Percentiles rank a stretch among this genome's conserved stretches.
Conservation (phyloP, 768 basidiomycete genomes). For the Tricholomella constricta region DNA sequence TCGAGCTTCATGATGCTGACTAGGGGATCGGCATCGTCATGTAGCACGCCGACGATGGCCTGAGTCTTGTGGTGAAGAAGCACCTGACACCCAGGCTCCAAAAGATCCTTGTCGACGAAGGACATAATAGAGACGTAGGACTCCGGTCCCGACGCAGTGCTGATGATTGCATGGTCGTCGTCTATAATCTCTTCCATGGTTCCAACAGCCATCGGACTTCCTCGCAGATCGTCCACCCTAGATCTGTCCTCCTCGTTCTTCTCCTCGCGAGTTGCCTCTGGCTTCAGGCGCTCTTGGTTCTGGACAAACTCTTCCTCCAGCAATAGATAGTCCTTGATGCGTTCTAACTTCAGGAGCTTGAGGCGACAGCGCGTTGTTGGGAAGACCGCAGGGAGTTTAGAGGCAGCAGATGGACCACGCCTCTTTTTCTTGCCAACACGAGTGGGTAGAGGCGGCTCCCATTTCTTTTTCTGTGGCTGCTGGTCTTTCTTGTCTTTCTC, state of each 20-base stretch:
- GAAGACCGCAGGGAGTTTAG: conserved; percentile 89
- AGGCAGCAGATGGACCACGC: conserved; percentile 88
- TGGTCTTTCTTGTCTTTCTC: conserved; percentile 54
- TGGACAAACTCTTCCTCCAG: conserved; percentile 94
- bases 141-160: conserved; percentile 91
- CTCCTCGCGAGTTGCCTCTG: conserved; percentile 86
- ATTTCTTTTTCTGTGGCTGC: conserved; percentile 83
- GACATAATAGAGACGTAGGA: conserved; percentile 98
- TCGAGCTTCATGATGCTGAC: conserved; percentile 99
- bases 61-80: conserved; percentile 95
- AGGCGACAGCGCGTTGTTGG: conserved; percentile 96
- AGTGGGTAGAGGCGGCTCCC: conserved; percentile 97
- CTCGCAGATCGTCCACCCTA: conserved; percentile 91
- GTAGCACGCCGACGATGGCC: conserved; percentile 91
- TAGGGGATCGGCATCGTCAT: conserved; percentile 94
- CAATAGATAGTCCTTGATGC: conserved; percentile 96
- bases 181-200: conserved; percentile 97
- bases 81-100: conserved; percentile 96
- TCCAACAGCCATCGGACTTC: conserved; percentile 97
- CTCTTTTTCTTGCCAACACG: conserved; percentile 97
- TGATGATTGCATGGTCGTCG: conserved; percentile 99
- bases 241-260: conserved; percentile 95
- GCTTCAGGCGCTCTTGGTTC: conserved; percentile 90
- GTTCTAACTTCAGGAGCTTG: conserved; percentile 93
- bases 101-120: conserved; percentile 95